Base-by-base conservation (phyloP, 2,329 filamentous ascomycete genomes). In the Neobulgaria alba region DNA sequence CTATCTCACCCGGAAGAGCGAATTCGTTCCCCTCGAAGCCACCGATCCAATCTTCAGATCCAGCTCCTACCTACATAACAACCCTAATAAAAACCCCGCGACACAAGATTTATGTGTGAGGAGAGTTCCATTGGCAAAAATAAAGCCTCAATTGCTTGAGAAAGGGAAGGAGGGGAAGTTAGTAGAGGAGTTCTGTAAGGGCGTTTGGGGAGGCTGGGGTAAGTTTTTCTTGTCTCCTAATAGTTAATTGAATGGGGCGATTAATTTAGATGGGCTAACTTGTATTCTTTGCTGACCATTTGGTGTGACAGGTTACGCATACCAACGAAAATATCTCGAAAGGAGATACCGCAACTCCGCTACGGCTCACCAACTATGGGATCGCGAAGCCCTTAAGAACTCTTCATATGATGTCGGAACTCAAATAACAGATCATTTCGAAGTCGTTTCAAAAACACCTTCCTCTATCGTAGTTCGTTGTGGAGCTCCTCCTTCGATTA, bases 401-500 rank as follows among this genome's bases (percentile, higher is more conserved):
- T 75, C 67, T 42, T 67, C 51, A 8, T 85, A 85, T 56, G 71
- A 77, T 15, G 66, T 71, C 29, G 80, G 80, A 23, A 82, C 80
- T 1, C 57, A 67, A 30, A 72, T 85, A 42, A 82, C 76, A 3
- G 79, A 85, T 56, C 81, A 85, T 59, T 85, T 85, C 55, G 77
- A 85, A 58, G 79, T 85, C 0, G 64, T 85, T 1, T 73, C 78
- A 39, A 80, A 80, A 61, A 78, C 73, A 0, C 64, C 72, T 0
- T 68, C 67, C 5, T 65, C 69, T 9, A 79, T 85, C 44, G 68
- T 77, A 1, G 68, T 85, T 16, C 74, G 81, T 16, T 81, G 75
- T 49, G 81, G 81, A 12, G 81, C 79, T 47, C 75, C 74, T 2
- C 81, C 81, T 0, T 66, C 75, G 16, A 73, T 73, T 33, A 64